Conservation (phyloP, 2,329 filamentous ascomycete genomes). For the Lachnellula cervina region DNA sequence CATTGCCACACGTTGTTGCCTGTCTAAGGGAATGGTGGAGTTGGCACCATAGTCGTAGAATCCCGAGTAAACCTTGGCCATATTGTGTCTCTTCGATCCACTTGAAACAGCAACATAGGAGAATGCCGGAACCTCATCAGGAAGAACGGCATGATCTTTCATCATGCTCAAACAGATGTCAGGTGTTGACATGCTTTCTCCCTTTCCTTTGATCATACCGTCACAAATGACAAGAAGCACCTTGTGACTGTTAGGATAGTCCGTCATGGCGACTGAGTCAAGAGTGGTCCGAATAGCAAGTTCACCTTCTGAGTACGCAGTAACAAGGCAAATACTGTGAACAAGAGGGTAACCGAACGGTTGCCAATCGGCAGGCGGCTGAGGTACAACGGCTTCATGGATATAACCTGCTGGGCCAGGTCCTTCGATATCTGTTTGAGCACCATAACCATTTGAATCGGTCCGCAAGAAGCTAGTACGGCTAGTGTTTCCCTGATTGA, state of each 20-base stretch:
- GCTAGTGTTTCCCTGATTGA: conserved; percentile 61
- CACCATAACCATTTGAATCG: conserved; percentile 47
- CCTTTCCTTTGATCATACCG: conserved; percentile 93
- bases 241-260: conserved; percentile 99
- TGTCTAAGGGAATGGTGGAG: conserved; percentile 73
- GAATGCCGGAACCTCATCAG: conserved; percentile 79
- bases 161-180: conserved; percentile 91
- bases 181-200: conserved; percentile 80
- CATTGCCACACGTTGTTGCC: conserved; percentile 97
- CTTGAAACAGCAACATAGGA: conserved; percentile 96
- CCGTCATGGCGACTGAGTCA: conserved; percentile 93
- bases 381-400: conserved; percentile 90
- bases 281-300: conserved; percentile 89
- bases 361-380: conserved; percentile 95
- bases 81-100: conserved; percentile 96
- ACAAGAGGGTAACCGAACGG: conserved; percentile 94
- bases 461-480: conserved; percentile 60
- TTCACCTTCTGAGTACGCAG: conserved; percentile 92
- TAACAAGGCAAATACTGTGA: conserved; percentile 90
- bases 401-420: conserved; percentile 90
- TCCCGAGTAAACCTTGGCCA: conserved; percentile 96
- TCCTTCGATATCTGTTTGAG: conserved; percentile 57
- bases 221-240: conserved; percentile 94
- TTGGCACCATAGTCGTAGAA: conserved; percentile 94
- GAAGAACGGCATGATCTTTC: conserved; percentile 77